These are phyloP conservation scores for Hyaloscypha hepaticicola DNA, from an alignment of 495 filamentous ascomycete species.

Conservation along the genomic window DNA sequence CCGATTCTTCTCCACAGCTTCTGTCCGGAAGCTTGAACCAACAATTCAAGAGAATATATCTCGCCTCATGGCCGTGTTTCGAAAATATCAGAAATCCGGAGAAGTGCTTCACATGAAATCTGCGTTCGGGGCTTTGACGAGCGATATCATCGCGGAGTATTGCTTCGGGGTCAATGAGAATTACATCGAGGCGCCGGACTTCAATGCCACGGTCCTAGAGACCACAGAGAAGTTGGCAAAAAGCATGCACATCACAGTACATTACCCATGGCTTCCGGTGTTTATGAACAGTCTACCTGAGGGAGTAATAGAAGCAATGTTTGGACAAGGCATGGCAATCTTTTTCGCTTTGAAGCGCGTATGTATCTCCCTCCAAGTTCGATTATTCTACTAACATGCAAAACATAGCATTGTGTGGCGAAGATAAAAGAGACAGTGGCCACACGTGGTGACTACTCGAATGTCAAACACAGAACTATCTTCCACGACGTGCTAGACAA, in stretches of 20 bases:
- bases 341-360: constrained; percentile 3
- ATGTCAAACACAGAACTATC: constrained; percentile 17
- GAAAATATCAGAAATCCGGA: constrained; percentile 6
- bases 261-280: constrained; percentile 7
- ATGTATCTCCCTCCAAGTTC: not conserved
- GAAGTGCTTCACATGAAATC: not conserved
- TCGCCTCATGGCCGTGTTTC: constrained; percentile 3
- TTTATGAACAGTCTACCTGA: constrained; percentile 5
- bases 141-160: constrained; percentile 17
- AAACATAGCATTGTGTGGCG: not conserved
- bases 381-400: not conserved
- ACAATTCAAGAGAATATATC: constrained; percentile 7
- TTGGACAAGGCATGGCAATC: constrained; percentile 3
- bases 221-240: constrained; percentile 6
- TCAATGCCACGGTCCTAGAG: constrained; percentile 18
- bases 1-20: constrained; percentile 10
- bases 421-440: constrained; percentile 14
- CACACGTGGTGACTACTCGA: constrained; percentile 1
- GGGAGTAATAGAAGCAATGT: not conserved
- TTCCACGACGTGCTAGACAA: constrained; percentile 14
- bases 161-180: constrained; percentile 13
- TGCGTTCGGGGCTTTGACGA: constrained; percentile 18
- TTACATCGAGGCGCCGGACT: constrained; percentile 17
- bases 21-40: not conserved
- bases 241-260: constrained; percentile 8